A percentile compares a stretch with the other conserved stretches of the same genome.
These are phyloP conservation scores for Arctostaphylos glauca DNA, from an alignment of 148 eudicot species.

Conservation along the genomic window DNA sequence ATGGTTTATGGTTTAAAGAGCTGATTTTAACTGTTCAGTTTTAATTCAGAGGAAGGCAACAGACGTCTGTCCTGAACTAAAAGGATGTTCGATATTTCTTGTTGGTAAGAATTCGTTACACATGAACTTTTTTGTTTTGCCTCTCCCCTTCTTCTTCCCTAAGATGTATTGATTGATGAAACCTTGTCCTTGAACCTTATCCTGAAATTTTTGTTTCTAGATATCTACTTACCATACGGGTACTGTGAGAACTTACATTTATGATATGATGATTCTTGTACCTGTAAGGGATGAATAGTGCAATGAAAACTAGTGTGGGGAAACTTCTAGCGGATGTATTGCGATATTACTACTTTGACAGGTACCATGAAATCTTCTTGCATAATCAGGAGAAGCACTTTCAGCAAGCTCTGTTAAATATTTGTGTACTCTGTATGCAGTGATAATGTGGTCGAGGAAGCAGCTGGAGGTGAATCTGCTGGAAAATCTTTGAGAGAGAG, in stretches of 20 bases:
- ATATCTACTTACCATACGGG: not conserved
- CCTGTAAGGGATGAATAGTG: constrained; percentile 57
- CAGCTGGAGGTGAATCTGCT: constrained; percentile 57
- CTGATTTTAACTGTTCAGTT: constrained; percentile 42
- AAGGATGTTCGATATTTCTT: constrained; percentile 84
- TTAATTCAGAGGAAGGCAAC: constrained; percentile 72
- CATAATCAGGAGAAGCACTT: not conserved
- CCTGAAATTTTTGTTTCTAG: not conserved
- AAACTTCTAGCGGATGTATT: constrained; percentile 66
- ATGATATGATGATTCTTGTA: constrained; percentile 11
- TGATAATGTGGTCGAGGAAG: constrained; percentile 84
- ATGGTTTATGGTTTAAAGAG: constrained; percentile 16
- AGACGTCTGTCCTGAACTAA: constrained; percentile 58
- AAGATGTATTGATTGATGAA: constrained; percentile 5
- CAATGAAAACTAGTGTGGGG: constrained; percentile 59
- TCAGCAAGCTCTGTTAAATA: not conserved
- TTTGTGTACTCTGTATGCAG: constrained; percentile 32
- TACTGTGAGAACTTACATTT: not conserved
- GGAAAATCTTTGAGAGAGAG: constrained; percentile 59
- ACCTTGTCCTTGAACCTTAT: not conserved
- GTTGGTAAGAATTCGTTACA: constrained; percentile 54
- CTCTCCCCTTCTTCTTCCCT: not conserved
- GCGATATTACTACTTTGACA: constrained; percentile 82
- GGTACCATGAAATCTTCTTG: constrained; percentile 36
- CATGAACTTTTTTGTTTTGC: not conserved